Conservation (phyloP, 2,329 filamentous ascomycete genomes). For the Rhytidhysteron rufulum region DNA sequence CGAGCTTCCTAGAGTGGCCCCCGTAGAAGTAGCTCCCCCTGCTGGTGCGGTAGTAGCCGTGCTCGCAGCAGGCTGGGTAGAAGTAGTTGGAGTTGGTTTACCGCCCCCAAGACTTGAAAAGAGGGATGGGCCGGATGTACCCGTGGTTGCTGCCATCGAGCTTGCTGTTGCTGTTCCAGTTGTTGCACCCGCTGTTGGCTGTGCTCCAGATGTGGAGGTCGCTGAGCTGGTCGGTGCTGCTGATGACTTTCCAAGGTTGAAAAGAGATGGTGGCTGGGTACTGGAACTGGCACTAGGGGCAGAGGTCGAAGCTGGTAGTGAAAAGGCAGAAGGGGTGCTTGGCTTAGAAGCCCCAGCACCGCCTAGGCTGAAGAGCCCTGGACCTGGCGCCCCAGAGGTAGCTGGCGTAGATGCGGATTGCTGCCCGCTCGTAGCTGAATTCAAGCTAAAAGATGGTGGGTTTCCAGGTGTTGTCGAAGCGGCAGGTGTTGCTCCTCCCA, state of each 20-base stretch:
- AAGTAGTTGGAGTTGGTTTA: slow-evolving; percentile 18
- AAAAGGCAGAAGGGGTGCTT: slow-evolving; percentile 1
- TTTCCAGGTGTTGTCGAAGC: slow-evolving; percentile 23
- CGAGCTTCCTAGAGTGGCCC: slow-evolving; percentile 59
- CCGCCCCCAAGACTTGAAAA: slow-evolving; percentile 16
- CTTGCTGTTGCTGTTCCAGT: slow-evolving; percentile 6
- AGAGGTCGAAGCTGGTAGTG: slow-evolving; percentile 3
- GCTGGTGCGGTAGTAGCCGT: slow-evolving; percentile 16
- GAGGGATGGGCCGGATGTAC: slow-evolving; percentile 6
- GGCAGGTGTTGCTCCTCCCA: slow-evolving; percentile 23
- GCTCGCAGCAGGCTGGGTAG: slow-evolving; percentile 15
- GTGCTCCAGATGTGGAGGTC: slow-evolving; percentile 12
- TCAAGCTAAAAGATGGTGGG: slow-evolving; percentile 19
- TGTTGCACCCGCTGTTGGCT: slow-evolving; percentile 9
- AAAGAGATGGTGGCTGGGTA: neutral
- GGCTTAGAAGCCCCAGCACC: neutral
- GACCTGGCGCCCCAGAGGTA: slow-evolving; percentile 3
- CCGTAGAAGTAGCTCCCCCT: slow-evolving; percentile 17
- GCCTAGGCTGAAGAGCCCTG: neutral
- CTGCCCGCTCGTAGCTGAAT: neutral
- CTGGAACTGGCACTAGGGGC: neutral
- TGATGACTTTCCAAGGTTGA: neutral
- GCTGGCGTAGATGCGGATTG: neutral
- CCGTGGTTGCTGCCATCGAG: slow-evolving; percentile 4
- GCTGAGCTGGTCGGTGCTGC: slow-evolving; percentile 1